phyloP scores from a whole-genome alignment of 106 monocot genomes.

The Dendrobium catenatum region DNA sequence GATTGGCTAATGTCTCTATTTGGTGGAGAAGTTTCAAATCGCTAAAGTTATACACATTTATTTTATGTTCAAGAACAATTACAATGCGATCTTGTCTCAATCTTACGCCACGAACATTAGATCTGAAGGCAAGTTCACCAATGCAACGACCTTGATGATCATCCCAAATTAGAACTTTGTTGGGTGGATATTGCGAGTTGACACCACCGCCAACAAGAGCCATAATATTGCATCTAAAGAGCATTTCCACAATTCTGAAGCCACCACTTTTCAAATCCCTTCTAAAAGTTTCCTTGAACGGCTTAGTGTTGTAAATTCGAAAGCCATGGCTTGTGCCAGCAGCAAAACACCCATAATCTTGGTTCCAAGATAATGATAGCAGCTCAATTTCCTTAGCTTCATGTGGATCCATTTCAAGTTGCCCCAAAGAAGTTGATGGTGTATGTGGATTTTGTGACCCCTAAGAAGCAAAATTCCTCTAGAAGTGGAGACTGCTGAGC shows the following conservation, averaged over 20 bases:
- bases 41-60: constrained; percentile 75
- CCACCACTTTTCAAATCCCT: constrained; percentile 81
- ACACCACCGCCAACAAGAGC: constrained; percentile 84
- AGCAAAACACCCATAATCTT: constrained; percentile 73
- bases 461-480: constrained; percentile 28
- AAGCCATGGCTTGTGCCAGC: constrained; percentile 81
- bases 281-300: constrained; percentile 84
- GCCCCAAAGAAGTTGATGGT: constrained; percentile 22
- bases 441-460: constrained; percentile 32
- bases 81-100: constrained; percentile 74
- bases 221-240: constrained; percentile 76
- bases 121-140: constrained; percentile 82
- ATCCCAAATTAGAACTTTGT: constrained; percentile 92
- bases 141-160: constrained; percentile 74
- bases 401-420: constrained; percentile 28
- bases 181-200: constrained; percentile 76
- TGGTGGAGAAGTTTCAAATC: constrained; percentile 83
- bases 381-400: constrained; percentile 46
- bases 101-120: constrained; percentile 70
- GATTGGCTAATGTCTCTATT: constrained; percentile 79
- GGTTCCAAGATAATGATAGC: constrained; percentile 88
- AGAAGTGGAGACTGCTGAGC: constrained; percentile 43
- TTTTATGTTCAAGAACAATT: constrained; percentile 79
- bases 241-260: constrained; percentile 86
- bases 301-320: constrained; percentile 70